phyloP scores from a whole-genome alignment of 2,329 filamentous ascomycete genomes.

The Fusarium newnesense region DNA sequence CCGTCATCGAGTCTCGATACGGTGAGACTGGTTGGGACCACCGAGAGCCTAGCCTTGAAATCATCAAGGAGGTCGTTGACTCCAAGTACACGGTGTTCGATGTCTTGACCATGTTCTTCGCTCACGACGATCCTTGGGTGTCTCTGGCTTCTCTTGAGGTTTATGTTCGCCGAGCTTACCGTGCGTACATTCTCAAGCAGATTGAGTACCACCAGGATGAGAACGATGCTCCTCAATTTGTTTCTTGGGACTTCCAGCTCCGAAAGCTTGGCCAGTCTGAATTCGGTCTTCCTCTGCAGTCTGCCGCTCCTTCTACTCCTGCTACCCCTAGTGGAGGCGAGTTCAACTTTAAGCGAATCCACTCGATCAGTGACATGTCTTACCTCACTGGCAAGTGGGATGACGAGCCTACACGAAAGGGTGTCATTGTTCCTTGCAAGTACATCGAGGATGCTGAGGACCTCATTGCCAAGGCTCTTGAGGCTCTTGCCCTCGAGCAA shows the following conservation, averaged over 20 bases:
- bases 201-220: slow-evolving; percentile 91
- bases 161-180: slow-evolving; percentile 95
- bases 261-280: slow-evolving; percentile 93
- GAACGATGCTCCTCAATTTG: slow-evolving; percentile 71
- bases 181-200: slow-evolving; percentile 90
- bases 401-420: slow-evolving; percentile 84
- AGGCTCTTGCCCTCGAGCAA: slow-evolving; percentile 74
- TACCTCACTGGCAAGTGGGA: slow-evolving; percentile 80
- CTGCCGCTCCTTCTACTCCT: slow-evolving; percentile 85
- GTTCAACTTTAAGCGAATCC: slow-evolving; percentile 79
- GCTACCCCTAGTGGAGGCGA: slow-evolving; percentile 73
- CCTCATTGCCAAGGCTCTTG: slow-evolving; percentile 82
- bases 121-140: slow-evolving; percentile 93
- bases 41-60: slow-evolving; percentile 86
- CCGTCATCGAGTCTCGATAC: slow-evolving; percentile 96
- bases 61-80: slow-evolving; percentile 97
- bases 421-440: slow-evolving; percentile 91
- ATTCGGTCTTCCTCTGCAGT: slow-evolving; percentile 83
- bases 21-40: slow-evolving; percentile 98
- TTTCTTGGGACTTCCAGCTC: slow-evolving; percentile 96
- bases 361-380: slow-evolving; percentile 96
- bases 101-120: slow-evolving; percentile 94
- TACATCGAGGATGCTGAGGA: slow-evolving; percentile 97
- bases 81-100: slow-evolving; percentile 99
- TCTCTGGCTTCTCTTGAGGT: slow-evolving; percentile 93